Conservation (phyloP, 768 basidiomycete genomes). For the Leccinum ochraceum region DNA sequence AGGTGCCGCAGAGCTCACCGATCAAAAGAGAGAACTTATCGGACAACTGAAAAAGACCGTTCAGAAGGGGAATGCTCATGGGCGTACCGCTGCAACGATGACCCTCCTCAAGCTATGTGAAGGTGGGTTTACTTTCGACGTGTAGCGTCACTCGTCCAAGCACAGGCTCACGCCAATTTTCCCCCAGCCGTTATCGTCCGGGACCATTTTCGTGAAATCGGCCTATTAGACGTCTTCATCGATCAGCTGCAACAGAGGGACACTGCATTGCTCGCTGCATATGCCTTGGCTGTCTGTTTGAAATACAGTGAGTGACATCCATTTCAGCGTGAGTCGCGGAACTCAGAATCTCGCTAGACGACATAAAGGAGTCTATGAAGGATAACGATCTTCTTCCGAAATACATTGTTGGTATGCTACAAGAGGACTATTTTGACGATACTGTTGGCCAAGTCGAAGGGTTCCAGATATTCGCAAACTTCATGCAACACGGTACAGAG, state of each 20-base stretch:
- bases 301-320: background rate
- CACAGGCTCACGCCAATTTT: background rate
- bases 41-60: background rate
- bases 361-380: background rate
- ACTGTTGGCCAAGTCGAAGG: background rate
- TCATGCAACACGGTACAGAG: background rate
- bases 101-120: background rate
- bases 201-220: background rate
- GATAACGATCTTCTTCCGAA: background rate
- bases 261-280: background rate
- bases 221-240: background rate
- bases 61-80: background rate
- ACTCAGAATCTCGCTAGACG: background rate
- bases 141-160: background rate
- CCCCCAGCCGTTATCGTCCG: background rate
- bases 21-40: background rate
- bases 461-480: background rate
- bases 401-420: background rate
- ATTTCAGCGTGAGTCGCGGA: background rate
- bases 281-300: background rate
- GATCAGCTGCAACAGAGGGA: background rate
- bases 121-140: background rate
- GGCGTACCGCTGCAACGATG: background rate
- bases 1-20: background rate
- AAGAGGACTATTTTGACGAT: background rate